Percentiles rank a stretch among this genome's conserved stretches.
Conservation (phyloP, 345 rosid genomes). For the Eucalyptus microcorys region DNA sequence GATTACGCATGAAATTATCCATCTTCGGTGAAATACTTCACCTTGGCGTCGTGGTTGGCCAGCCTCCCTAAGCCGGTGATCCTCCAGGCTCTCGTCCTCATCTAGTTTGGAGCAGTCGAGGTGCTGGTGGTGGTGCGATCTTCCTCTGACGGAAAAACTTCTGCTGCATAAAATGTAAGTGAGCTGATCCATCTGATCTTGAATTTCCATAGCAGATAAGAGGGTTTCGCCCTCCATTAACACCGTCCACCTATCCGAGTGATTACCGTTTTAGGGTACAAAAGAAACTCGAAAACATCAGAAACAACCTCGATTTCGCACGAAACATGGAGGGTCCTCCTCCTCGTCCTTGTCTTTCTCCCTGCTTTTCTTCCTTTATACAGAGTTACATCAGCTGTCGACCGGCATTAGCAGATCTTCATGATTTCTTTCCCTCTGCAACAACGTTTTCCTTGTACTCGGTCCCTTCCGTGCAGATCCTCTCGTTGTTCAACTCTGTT, state of each 20-base stretch:
- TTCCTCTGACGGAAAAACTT: constrained; percentile 66
- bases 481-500: not conserved
- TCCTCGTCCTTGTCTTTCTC: not conserved
- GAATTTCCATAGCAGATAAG: constrained; percentile 46
- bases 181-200: constrained; percentile 72
- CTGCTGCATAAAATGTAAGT: constrained; percentile 51
- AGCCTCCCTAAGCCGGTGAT: constrained; percentile 77
- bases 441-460: not conserved
- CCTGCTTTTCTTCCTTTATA: not conserved
- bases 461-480: not conserved
- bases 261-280: not conserved
- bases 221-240: not conserved
- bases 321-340: not conserved
- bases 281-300: not conserved
- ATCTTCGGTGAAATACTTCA: constrained; percentile 66
- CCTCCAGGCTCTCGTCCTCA: constrained; percentile 66
- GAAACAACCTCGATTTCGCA: not conserved
- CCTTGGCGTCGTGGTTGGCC: constrained; percentile 67
- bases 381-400: not conserved
- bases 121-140: constrained; percentile 35
- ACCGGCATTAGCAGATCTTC: not conserved
- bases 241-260: not conserved
- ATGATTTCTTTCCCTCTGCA: not conserved
- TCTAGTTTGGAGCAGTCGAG: constrained; percentile 79
- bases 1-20: not conserved